Percentiles rank a stretch among this genome's conserved stretches.
Evolutionary conservation across 176 grass and related monocot genomes (phyloP).

Genomic region (maize (Zea mays)): Zm-B73-REFERENCE-NAM-5.0 NC_050103.1:166032501-166033000

Average conservation of each 20-base stretch:
- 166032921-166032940: constrained; percentile 22
- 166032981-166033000: constrained; percentile 22
- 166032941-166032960: constrained; percentile 12
- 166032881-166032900: constrained; percentile 50
- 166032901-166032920: constrained; percentile 34
- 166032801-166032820: constrained; percentile 97
- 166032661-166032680: constrained; percentile 93
- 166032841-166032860: constrained; percentile 88
- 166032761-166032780: constrained; percentile 22
- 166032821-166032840: constrained; percentile 95
- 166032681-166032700: constrained; percentile 98
- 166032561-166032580: constrained; percentile 15
- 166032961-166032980: neutral
- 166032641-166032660: constrained; percentile 29
- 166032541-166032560: constrained; percentile 92
- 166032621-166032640: neutral
- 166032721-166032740: constrained; percentile 15
- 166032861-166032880: constrained; percentile 94
- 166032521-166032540: constrained; percentile 80
- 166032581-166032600: constrained; percentile 10
- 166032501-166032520: constrained; percentile 86
- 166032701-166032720: constrained; percentile 95
- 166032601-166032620: constrained; percentile 17
- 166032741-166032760: constrained; percentile 20
- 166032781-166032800: constrained; percentile 48